These are phyloP conservation scores for Corymbia calophylla DNA, from an alignment of 441 rosid genomes.

Conservation along the genomic window DNA sequence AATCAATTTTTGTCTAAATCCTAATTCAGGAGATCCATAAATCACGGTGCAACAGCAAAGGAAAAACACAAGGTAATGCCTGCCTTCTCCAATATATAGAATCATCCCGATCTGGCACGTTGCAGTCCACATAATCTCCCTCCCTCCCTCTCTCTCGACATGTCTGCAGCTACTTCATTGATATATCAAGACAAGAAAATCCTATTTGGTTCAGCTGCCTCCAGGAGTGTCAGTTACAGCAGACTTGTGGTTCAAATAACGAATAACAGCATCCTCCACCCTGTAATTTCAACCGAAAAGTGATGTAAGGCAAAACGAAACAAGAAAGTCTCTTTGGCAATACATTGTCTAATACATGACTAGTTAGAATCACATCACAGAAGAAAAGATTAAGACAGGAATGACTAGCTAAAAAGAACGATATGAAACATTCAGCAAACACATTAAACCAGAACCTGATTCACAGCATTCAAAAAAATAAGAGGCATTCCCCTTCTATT, in stretches of 20 bases:
- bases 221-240: conserved; percentile 83
- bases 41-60: not conserved
- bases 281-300: conserved; percentile 17
- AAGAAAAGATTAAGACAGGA: not conserved
- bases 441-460: not conserved
- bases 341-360: not conserved
- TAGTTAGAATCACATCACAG: not conserved
- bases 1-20: no score
- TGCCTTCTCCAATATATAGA: not conserved
- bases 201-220: conserved; percentile 32
- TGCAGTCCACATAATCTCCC: not conserved
- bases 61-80: not conserved
- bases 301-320: not conserved
- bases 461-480: not conserved
- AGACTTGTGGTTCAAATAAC: conserved; percentile 88
- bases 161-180: not conserved
- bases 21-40: not conserved
- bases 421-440: not conserved
- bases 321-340: not conserved
- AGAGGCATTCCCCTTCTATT: not conserved
- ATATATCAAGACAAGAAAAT: not conserved
- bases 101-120: not conserved
- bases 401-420: not conserved
- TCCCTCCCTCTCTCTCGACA: not conserved
- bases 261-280: conserved; percentile 97